Evolutionary conservation across 148 eudicot genomes (phyloP).

Genomic region (Spergularia bocconei): DNA sequence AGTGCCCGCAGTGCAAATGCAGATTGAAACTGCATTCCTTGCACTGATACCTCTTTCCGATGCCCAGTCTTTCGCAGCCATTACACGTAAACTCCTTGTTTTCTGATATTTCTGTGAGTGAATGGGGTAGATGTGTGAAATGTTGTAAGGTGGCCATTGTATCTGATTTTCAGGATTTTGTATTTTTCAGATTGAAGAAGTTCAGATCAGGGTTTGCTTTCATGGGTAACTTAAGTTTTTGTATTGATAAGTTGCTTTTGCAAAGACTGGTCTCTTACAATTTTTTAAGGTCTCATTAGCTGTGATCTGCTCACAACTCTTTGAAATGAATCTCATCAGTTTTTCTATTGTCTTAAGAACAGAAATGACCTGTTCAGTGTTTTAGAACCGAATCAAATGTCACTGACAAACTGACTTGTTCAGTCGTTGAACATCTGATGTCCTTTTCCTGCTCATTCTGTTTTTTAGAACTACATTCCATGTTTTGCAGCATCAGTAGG

Average conservation of each 20-base stretch:
- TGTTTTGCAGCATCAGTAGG: no score
- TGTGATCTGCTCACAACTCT: conserved; percentile 8
- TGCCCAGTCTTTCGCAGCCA: conserved; percentile 20
- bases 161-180: neutral
- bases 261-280: neutral
- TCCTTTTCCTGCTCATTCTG: no score
- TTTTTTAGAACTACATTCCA: no score
- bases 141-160: conserved; percentile 21
- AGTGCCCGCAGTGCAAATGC: conserved; percentile 13
- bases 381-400: conserved; percentile 2
- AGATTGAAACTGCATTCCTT: conserved; percentile 21
- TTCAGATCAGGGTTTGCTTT: neutral
- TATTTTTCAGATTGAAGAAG: neutral
- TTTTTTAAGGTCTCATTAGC: conserved; percentile 4
- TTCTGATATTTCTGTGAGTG: conserved; percentile 11
- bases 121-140: conserved; percentile 15
- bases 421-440: no score
- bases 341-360: neutral
- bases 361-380: conserved; percentile 12
- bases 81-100: conserved; percentile 12
- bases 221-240: neutral
- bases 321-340: neutral
- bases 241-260: neutral
- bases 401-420: neutral
- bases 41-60: conserved; percentile 24